Evolutionary conservation across 345 rosid species (phyloP), one percentile per base, ranked within the genome.

Genomic region (Murraya koenigii): DNA sequence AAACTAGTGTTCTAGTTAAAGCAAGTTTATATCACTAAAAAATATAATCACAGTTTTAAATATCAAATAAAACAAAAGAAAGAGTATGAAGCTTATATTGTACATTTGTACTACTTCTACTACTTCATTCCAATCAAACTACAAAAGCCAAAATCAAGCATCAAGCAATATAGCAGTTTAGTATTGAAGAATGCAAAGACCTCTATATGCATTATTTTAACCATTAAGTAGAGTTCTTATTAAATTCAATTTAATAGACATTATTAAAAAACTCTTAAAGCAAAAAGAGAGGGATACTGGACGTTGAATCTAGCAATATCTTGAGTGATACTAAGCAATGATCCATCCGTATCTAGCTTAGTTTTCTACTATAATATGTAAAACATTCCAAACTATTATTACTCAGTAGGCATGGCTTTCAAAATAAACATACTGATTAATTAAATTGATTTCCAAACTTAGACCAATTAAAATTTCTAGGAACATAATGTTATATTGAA

Each of bases 241-340:
- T 30, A 30, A 30, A 30, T 30, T 30, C 2, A 30, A 30, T 30
- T 30, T 2, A 30, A 30, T 30, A 30, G 32, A 30, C 32, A 1
- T 30, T 1, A 2, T 1, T 30, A 30, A 30, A 30, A 30, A 30
- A 30, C 32, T 30, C 32, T 30, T 30, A 39, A 47, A 26, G 15
- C 22, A 66, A 35, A 41, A 72, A 7, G 13, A 28, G 35, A 72
- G 7, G 13, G 3, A 23, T 4, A 28, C 26, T 47, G 66, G 10
- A 91, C 98, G 98, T 95, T 93, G 84, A 79, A 95, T 74, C 98
- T 98, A 66, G 98, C 94, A 84, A 95, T 95, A 87, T 95, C 97
- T 87, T 92, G 97, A 59, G 98, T 95, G 44, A 95, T 98, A 77
- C 98, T 97, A 36, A 97, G 97, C 89, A 84, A 95, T 95, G 98